A percentile compares a stretch with the other conserved stretches of the same genome.
These are phyloP conservation scores for Apophysomyces trapeziformis DNA, from an alignment of 371 early-diverging fungal genomes.

Conservation along the genomic window DNA sequence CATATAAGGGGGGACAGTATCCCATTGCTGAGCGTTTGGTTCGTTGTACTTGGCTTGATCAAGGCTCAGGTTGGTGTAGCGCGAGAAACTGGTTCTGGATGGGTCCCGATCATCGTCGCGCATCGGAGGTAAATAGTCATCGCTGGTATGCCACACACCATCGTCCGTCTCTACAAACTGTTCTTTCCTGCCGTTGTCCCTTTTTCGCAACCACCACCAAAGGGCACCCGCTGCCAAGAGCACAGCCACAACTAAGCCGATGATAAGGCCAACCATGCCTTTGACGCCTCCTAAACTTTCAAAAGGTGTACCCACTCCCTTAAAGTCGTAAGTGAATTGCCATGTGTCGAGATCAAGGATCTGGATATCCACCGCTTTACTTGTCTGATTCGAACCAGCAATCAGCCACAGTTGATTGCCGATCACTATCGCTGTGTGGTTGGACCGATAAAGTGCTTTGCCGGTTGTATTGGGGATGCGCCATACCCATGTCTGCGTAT, in stretches of 20 bases:
- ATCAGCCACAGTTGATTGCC: constrained; percentile 29
- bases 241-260: constrained; percentile 19
- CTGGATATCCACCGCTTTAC: constrained; percentile 34
- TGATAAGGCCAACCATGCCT: constrained; percentile 23
- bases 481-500: constrained; percentile 26
- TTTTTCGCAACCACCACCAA: not conserved
- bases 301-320: not conserved
- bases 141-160: not conserved
- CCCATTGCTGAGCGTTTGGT: not conserved
- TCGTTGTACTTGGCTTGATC: not conserved
- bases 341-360: constrained; percentile 26
- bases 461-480: constrained; percentile 14
- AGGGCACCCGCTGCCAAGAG: constrained; percentile 3
- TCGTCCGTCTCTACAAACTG: not conserved
- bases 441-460: constrained; percentile 25
- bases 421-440: constrained; percentile 32
- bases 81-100: not conserved
- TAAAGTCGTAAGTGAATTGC: constrained; percentile 21
- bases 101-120: not conserved
- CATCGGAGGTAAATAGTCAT: not conserved
- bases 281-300: constrained; percentile 23
- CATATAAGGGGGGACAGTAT: not conserved
- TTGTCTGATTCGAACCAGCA: constrained; percentile 27
- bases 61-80: not conserved
- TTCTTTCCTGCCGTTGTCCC: not conserved